Percentiles rank a stretch among this genome's conserved stretches.
phyloP scores from a whole-genome alignment of 331 rosid genomes.

The Rhamnella rubrinervis region DNA sequence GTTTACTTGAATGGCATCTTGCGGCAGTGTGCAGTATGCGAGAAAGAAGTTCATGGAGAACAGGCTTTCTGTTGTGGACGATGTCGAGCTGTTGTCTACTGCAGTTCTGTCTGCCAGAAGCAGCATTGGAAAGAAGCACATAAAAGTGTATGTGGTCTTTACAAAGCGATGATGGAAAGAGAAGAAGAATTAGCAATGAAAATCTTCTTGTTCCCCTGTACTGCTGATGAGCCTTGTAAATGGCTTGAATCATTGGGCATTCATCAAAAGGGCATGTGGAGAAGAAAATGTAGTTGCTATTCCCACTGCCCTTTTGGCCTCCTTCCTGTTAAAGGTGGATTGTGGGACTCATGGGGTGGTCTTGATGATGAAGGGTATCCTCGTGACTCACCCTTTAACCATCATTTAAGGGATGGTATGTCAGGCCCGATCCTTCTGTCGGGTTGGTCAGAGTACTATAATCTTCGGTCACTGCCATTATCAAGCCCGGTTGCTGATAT shows the following conservation, averaged over 20 bases:
- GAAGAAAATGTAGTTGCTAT: constrained; percentile 55
- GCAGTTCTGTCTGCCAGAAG: constrained; percentile 59
- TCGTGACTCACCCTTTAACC: constrained; percentile 51
- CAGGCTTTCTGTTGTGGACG: constrained; percentile 54
- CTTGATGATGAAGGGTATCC: constrained; percentile 53
- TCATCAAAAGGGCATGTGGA: constrained; percentile 69
- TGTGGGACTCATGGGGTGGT: constrained; percentile 62
- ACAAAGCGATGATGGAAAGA: constrained; percentile 69
- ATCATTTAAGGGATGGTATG: constrained; percentile 30
- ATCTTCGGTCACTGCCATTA: constrained; percentile 54
- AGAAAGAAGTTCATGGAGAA: constrained; percentile 48
- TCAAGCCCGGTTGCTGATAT: constrained; percentile 57
- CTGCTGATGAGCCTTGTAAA: constrained; percentile 60
- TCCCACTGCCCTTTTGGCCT: constrained; percentile 58
- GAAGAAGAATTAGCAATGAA: constrained; percentile 64
- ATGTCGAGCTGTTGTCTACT: constrained; percentile 52
- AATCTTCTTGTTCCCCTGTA: constrained; percentile 49
- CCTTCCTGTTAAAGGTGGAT: constrained; percentile 56
- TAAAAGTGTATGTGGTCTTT: constrained; percentile 50
- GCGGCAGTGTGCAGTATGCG: constrained; percentile 58
- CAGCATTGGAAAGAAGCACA: constrained; percentile 54
- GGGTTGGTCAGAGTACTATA: constrained; percentile 64
- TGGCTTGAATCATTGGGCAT: constrained; percentile 62
- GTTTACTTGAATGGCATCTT: constrained; percentile 37
- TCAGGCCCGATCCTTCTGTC: constrained; percentile 52